These are phyloP conservation scores for Aspergillus novofumigatus DNA, from an alignment of 2,329 filamentous ascomycete species.

Conservation along the genomic window DNA sequence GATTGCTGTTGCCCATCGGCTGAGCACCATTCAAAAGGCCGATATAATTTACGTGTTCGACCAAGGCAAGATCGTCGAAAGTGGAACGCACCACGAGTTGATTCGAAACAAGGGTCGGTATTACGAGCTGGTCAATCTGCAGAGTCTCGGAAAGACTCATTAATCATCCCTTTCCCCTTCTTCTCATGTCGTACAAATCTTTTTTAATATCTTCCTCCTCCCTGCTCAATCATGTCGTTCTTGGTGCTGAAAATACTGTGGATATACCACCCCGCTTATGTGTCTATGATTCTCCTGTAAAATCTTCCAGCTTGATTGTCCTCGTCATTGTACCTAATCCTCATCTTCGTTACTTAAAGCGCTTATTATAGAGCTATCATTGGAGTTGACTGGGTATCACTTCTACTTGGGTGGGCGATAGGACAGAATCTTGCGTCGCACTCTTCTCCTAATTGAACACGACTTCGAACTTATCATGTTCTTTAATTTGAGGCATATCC, in stretches of 20 bases:
- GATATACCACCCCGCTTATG: constrained; percentile 5
- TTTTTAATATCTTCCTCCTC: background rate
- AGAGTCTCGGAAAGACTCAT: constrained; percentile 64
- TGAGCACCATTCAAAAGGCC: constrained; percentile 91
- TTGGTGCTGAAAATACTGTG: constrained; percentile 9
- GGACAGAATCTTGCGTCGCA: background rate
- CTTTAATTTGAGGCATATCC: background rate
- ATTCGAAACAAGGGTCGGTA: constrained; percentile 69
- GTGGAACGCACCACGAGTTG: constrained; percentile 71
- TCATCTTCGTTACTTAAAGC: background rate
- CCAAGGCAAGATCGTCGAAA: constrained; percentile 78
- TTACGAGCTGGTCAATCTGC: constrained; percentile 72
- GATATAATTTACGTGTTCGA: constrained; percentile 98
- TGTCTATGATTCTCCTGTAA: background rate
- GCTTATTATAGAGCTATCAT: background rate
- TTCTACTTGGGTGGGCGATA: background rate
- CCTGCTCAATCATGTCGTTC: constrained; percentile 1
- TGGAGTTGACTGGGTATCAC: background rate
- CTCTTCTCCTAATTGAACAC: background rate
- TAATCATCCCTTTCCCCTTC: constrained; percentile 8
- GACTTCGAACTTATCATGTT: background rate
- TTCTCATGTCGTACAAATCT: background rate
- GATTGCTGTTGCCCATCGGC: constrained; percentile 86
- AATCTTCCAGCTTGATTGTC: background rate
- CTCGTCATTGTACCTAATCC: background rate